Evolutionary conservation across 2,329 filamentous ascomycete genomes (phyloP).

Genomic region (Nemania diffusa): DNA sequence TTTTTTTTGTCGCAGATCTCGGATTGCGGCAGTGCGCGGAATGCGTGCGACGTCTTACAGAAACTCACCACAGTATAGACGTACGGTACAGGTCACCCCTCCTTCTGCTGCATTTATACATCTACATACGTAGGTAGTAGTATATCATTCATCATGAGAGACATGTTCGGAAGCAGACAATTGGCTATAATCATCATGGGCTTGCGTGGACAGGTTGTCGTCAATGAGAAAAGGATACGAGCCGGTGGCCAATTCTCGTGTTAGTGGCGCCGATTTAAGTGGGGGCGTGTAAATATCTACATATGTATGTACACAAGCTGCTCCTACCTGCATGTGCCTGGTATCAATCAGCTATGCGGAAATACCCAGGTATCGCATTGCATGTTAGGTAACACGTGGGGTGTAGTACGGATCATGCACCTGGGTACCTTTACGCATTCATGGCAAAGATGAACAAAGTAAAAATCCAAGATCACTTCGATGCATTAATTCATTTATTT

Average conservation of each 20-base stretch:
- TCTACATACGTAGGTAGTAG: background rate
- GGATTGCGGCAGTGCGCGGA: constrained; percentile 20
- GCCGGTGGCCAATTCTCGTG: constrained; percentile 34
- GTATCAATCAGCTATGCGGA: background rate
- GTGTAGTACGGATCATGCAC: background rate
- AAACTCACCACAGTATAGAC: background rate
- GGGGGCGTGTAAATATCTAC: background rate
- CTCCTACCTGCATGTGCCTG: background rate
- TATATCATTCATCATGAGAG: background rate
- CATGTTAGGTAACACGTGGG: background rate
- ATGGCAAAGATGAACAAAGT: too few relatives aligned
- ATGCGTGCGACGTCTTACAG: background rate
- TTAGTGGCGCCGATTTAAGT: constrained; percentile 12
- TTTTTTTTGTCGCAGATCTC: constrained; percentile 29
- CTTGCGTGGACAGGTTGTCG: constrained; percentile 4
- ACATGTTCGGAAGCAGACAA: background rate
- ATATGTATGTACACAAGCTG: background rate
- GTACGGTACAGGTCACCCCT: background rate
- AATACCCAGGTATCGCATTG: background rate
- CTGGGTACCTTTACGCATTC: too few relatives aligned
- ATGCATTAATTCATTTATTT: too few relatives aligned
- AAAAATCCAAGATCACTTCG: too few relatives aligned
- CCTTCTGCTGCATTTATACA: background rate
- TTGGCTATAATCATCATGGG: background rate
- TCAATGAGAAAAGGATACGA: constrained; percentile 28